Evolutionary conservation across 495 filamentous ascomycete genomes (phyloP).

Genomic region (Podospora pseudoanserina): DNA sequence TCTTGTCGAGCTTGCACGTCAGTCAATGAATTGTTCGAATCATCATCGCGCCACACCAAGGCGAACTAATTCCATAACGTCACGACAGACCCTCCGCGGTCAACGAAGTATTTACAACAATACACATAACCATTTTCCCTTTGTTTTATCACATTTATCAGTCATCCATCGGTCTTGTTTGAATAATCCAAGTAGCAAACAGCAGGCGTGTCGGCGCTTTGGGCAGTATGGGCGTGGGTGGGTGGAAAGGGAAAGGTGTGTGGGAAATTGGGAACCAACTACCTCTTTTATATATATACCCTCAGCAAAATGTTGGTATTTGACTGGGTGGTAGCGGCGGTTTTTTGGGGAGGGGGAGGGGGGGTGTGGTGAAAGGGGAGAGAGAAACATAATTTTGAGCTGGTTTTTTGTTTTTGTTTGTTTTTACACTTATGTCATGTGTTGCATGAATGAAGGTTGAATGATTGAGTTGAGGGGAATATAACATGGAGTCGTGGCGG

Average conservation of each 20-base stretch:
- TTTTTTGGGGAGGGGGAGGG: too few relatives aligned
- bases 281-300: neutral
- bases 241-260: neutral
- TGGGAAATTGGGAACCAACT: neutral
- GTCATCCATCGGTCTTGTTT: neutral
- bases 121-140: neutral
- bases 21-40: neutral
- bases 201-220: neutral
- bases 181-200: neutral
- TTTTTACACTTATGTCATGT: neutral
- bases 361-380: too few relatives aligned
- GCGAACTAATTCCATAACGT: constrained; percentile 1
- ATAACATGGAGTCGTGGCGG: neutral
- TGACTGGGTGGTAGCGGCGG: neutral
- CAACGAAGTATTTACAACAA: neutral
- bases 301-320: neutral
- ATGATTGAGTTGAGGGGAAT: neutral
- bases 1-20: neutral
- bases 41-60: neutral
- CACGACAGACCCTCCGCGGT: neutral
- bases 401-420: neutral
- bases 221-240: neutral
- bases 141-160: neutral
- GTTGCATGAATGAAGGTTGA: neutral
- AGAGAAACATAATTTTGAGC: neutral